Conservation (phyloP, 345 rosid species). For the Gossypium herbaceum region DNA sequence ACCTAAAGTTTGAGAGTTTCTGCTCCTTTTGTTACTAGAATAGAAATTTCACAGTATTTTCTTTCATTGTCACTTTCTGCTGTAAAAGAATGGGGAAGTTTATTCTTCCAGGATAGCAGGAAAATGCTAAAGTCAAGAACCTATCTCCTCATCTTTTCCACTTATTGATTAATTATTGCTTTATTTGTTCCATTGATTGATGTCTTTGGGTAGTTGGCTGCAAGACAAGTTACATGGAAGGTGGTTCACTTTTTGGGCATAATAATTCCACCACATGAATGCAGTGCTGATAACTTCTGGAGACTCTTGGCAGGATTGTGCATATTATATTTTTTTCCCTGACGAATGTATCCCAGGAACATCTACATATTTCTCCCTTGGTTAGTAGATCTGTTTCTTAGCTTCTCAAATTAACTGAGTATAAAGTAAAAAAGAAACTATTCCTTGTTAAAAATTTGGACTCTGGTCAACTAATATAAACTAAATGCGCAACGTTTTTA, state of each 20-base stretch:
- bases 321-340: conserved; percentile 66
- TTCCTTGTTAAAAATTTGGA: conserved; percentile 7
- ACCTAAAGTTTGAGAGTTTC: background rate
- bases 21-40: background rate
- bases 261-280: conserved; percentile 19
- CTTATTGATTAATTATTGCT: conserved; percentile 19
- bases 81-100: background rate
- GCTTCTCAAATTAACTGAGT: conserved; percentile 52
- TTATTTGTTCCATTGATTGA: conserved; percentile 18
- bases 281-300: conserved; percentile 27
- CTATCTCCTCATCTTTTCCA: conserved; percentile 13
- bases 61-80: background rate
- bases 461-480: background rate
- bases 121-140: background rate
- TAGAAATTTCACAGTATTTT: background rate
- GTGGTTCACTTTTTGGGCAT: conserved; percentile 24
- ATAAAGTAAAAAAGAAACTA: background rate
- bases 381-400: conserved; percentile 79
- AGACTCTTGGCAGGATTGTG: conserved; percentile 66
- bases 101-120: background rate
- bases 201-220: conserved; percentile 21
- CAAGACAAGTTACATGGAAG: conserved; percentile 27
- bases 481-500: background rate
- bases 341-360: conserved; percentile 68
- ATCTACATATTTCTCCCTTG: conserved; percentile 56